A percentile compares a stretch with the other conserved stretches of the same genome.
Evolutionary conservation across 208 protist species (phyloP).

Genomic region (Trypanosoma grayi): DNA sequence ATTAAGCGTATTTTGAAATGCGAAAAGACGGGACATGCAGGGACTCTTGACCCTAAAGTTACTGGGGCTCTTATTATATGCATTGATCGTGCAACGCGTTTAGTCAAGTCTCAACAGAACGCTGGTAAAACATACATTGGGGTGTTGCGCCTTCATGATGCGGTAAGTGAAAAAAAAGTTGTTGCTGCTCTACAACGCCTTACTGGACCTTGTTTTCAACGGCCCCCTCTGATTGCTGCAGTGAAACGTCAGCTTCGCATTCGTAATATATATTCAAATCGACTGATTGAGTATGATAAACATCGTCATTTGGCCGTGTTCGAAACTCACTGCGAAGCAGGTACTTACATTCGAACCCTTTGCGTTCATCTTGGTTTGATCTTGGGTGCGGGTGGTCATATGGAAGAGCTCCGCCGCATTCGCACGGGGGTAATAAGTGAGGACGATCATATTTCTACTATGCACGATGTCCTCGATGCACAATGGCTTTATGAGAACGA

Average conservation of each 20-base stretch:
- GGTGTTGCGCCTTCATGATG: conserved; percentile 96
- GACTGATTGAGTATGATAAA: conserved; percentile 98
- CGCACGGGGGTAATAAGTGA: conserved; percentile 96
- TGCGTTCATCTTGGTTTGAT: conserved; percentile 99
- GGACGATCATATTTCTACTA: conserved; percentile 97
- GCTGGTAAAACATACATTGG: conserved; percentile 99
- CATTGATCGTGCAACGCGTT: conserved; percentile 98
- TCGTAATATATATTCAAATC: conserved; percentile 98
- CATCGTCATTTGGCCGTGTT: conserved; percentile 97
- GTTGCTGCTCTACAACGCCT: conserved; percentile 95
- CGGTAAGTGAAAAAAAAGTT: conserved; percentile 88
- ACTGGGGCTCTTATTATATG: conserved; percentile 99
- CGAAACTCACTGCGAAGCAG: conserved; percentile 99
- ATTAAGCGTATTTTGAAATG: conserved; percentile 98
- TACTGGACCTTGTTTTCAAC: conserved; percentile 98
- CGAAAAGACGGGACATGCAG: conserved; percentile 99
- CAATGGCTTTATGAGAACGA: conserved; percentile 97
- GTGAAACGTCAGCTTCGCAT: conserved; percentile 98
- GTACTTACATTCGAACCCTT: conserved; percentile 99
- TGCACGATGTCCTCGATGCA: conserved; percentile 99
- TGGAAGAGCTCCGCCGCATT: conserved; percentile 99
- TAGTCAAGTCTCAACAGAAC: conserved; percentile 99
- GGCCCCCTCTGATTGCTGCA: conserved; percentile 98
- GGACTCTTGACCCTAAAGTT: conserved; percentile 99
- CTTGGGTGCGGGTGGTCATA: conserved; percentile 98